phyloP scores from a whole-genome alignment of 1,139 yeast species.

The Hyphopichia wangnamkhiaoensis region DNA sequence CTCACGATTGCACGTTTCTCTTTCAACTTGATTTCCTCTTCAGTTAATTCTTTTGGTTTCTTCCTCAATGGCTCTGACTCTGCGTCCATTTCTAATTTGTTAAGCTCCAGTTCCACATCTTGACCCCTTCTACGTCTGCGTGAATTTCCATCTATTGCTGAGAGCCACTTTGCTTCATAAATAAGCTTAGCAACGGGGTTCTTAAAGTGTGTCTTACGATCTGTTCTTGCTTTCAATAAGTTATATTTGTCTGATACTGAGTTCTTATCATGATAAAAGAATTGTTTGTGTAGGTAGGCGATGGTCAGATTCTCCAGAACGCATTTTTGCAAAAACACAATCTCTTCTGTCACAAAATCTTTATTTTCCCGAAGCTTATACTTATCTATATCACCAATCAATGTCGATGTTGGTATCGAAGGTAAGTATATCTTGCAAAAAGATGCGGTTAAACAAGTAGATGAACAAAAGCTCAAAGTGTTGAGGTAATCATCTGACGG shows the following conservation, averaged over 20 bases:
- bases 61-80: neutral
- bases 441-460: neutral
- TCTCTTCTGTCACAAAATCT: neutral
- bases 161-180: slow-evolving; percentile 43
- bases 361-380: neutral
- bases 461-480: slow-evolving; percentile 1
- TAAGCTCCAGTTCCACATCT: slow-evolving; percentile 5
- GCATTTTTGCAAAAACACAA: neutral
- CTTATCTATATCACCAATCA: neutral
- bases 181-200: slow-evolving; percentile 28
- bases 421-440: neutral
- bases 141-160: slow-evolving; percentile 14
- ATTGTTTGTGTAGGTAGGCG: neutral
- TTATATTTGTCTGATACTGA: neutral
- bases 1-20: slow-evolving; percentile 2
- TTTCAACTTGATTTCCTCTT: slow-evolving; percentile 10
- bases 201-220: slow-evolving; percentile 1
- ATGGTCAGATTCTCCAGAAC: neutral
- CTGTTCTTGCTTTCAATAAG: neutral
- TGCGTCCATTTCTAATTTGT: slow-evolving; percentile 7
- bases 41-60: slow-evolving; percentile 11
- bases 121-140: slow-evolving; percentile 10
- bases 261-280: neutral
- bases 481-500: neutral
- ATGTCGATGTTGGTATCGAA: neutral